Percentiles rank a stretch among this genome's conserved stretches.
These are phyloP conservation scores for Teratosphaeriaceae sp. DNA, from an alignment of 2,329 filamentous ascomycete species.

Conservation along the genomic window DNA sequence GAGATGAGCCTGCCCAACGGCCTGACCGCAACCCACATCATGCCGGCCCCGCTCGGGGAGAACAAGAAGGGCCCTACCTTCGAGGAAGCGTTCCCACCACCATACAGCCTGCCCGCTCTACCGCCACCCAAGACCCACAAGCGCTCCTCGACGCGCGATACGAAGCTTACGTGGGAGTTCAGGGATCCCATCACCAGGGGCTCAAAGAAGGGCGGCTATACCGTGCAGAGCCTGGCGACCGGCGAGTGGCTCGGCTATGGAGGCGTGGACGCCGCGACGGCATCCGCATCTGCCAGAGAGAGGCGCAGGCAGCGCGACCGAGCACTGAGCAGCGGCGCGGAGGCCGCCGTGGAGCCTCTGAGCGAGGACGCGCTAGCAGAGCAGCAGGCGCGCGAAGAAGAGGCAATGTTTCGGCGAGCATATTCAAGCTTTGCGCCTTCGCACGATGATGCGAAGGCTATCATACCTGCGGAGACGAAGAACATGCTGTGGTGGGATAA, in stretches of 20 bases:
- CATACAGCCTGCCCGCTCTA: slow-evolving; percentile 57
- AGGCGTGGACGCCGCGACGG: slow-evolving; percentile 36
- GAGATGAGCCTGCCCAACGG: slow-evolving; percentile 67
- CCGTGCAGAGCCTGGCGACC: slow-evolving; percentile 56
- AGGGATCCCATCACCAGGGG: slow-evolving; percentile 23
- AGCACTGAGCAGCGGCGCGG: slow-evolving; percentile 57
- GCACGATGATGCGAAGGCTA: slow-evolving; percentile 64
- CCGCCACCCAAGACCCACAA: slow-evolving; percentile 64
- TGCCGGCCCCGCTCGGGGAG: slow-evolving; percentile 44
- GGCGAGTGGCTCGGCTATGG: slow-evolving; percentile 60
- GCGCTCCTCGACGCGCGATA: slow-evolving; percentile 55
- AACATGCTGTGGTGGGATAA: slow-evolving; percentile 72
- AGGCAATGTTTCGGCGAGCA: slow-evolving; percentile 66
- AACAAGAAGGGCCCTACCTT: slow-evolving; percentile 54
- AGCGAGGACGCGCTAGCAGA: slow-evolving; percentile 28
- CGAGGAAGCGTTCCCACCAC: slow-evolving; percentile 67
- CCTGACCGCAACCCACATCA: slow-evolving; percentile 61
- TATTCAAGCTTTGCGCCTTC: slow-evolving; percentile 76
- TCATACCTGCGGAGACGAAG: slow-evolving; percentile 61
- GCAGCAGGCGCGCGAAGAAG: slow-evolving; percentile 53
- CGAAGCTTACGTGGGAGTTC: slow-evolving; percentile 42
- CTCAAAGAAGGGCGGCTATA: slow-evolving; percentile 51
- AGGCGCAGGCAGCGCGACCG: slow-evolving; percentile 66
- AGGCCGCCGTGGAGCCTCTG: slow-evolving; percentile 39
- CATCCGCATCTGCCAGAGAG: slow-evolving; percentile 52